Evolutionary conservation across 2,329 filamentous ascomycete genomes (phyloP).

Genomic region (Trichoderma cornu-damae): DNA sequence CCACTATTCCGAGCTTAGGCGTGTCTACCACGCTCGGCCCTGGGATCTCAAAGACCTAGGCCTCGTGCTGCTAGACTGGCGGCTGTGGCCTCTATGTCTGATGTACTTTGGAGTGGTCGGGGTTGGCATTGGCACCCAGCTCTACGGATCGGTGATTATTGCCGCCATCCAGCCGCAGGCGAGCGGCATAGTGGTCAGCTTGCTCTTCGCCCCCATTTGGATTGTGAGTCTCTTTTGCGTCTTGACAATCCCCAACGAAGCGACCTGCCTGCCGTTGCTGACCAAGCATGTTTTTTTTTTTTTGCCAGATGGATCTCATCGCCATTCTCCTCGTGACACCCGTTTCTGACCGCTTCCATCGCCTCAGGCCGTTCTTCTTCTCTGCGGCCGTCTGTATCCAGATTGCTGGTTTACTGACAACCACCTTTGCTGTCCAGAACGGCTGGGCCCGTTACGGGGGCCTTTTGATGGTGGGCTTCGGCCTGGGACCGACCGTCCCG

Average conservation of each 20-base stretch:
- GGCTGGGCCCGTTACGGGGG: slow-evolving; percentile 84
- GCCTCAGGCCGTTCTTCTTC: slow-evolving; percentile 75
- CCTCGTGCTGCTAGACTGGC: slow-evolving; percentile 74
- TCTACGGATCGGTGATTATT: slow-evolving; percentile 85
- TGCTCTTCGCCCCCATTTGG: slow-evolving; percentile 89
- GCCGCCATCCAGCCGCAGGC: slow-evolving; percentile 68
- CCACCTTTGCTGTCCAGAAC: slow-evolving; percentile 65
- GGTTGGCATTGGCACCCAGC: slow-evolving; percentile 83
- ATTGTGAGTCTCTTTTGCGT: slow-evolving; percentile 52
- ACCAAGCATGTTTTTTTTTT: neutral
- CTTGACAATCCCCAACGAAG: neutral
- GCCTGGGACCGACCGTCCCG: slow-evolving; percentile 82
- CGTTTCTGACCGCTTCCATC: slow-evolving; percentile 80
- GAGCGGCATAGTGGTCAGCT: slow-evolving; percentile 67
- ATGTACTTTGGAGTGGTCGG: slow-evolving; percentile 97
- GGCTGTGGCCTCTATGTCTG: slow-evolving; percentile 75
- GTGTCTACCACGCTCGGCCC: slow-evolving; percentile 69
- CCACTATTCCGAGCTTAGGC: slow-evolving; percentile 76
- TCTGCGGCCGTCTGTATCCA: slow-evolving; percentile 69
- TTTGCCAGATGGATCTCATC: slow-evolving; percentile 85
- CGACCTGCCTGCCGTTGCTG: neutral
- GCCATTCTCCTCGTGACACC: slow-evolving; percentile 83
- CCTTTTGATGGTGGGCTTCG: slow-evolving; percentile 84
- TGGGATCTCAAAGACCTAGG: slow-evolving; percentile 70
- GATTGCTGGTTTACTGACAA: slow-evolving; percentile 73